phyloP scores from a whole-genome alignment of 495 filamentous ascomycete species.

The Penicillium antarcticum region DNA sequence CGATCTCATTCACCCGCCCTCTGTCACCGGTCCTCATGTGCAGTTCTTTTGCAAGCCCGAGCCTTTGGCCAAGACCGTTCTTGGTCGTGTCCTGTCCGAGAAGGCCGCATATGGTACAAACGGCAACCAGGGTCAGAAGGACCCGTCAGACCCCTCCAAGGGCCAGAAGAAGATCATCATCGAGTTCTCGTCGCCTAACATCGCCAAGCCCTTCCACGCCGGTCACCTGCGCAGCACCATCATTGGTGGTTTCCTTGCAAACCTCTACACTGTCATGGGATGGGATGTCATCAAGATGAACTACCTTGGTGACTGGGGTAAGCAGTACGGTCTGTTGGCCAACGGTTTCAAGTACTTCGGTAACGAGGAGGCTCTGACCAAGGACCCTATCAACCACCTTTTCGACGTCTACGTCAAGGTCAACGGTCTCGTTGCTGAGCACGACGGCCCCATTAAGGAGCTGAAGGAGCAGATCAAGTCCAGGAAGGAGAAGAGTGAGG shows the following conservation, averaged over 20 bases:
- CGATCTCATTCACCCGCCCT: conserved; percentile 69
- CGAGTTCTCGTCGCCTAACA: conserved; percentile 77
- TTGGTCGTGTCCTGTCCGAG: conserved; percentile 59
- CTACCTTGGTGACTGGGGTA: conserved; percentile 77
- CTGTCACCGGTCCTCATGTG: conserved; percentile 60
- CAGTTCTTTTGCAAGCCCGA: conserved; percentile 75
- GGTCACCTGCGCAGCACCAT: conserved; percentile 74
- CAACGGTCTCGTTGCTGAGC: conserved; percentile 48
- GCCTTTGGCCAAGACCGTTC: conserved; percentile 56
- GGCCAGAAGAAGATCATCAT: conserved; percentile 67
- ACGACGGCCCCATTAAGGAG: conserved; percentile 55
- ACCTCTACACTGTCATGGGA: conserved; percentile 65
- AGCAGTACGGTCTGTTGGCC: conserved; percentile 69
- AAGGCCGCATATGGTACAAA: conserved; percentile 66
- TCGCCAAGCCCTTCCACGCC: conserved; percentile 72
- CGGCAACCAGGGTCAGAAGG: conserved; percentile 60
- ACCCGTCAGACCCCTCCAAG: conserved; percentile 65
- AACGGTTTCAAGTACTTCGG: conserved; percentile 65
- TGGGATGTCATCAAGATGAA: conserved; percentile 72
- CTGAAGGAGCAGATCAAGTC: conserved; percentile 52
- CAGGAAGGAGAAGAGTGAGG: conserved; percentile 49
- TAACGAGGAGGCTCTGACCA: conserved; percentile 55
- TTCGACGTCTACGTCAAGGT: conserved; percentile 69
- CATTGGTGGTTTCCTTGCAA: conserved; percentile 69
- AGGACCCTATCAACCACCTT: conserved; percentile 66